Evolutionary conservation across 2,329 filamentous ascomycete species (phyloP).

Genomic region (Botrytis sinoallii): DNA sequence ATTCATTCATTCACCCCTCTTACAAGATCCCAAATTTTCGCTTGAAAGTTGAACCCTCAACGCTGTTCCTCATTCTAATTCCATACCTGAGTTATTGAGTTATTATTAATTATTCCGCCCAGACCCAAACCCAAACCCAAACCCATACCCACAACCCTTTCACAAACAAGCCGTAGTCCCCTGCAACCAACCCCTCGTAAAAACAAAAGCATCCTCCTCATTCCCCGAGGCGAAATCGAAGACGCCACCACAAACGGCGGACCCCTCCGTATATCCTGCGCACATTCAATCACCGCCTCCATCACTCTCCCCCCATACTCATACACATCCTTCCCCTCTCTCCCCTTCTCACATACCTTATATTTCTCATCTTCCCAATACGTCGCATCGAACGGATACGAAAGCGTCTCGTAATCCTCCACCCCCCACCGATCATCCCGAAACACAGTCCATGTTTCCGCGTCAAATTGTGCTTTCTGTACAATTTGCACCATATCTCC

Average conservation of each 20-base stretch:
- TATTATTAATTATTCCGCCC: not conserved
- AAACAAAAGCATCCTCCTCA: not conserved
- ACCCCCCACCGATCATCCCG: not conserved
- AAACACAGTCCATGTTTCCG: not conserved
- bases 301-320: not conserved
- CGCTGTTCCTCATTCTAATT: not conserved
- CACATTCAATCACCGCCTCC: not conserved
- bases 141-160: not conserved
- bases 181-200: too few relatives aligned
- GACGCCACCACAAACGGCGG: not conserved
- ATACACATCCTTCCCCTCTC: not conserved
- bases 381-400: not conserved
- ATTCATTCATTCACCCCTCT: not conserved
- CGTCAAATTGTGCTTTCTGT: not conserved
- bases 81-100: accelerated
- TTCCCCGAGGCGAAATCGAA: not conserved
- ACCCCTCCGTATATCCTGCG: not conserved
- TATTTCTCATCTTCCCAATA: not conserved
- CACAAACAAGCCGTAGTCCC: not conserved
- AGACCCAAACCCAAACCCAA: not conserved
- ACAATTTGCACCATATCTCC: not conserved
- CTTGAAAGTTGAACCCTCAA: not conserved
- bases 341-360: accelerated
- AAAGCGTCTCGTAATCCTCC: not conserved
- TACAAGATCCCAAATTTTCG: not conserved